These are phyloP conservation scores for Potentilla sterilis DNA, from an alignment of 306 rosid genomes.

Conservation along the genomic window DNA sequence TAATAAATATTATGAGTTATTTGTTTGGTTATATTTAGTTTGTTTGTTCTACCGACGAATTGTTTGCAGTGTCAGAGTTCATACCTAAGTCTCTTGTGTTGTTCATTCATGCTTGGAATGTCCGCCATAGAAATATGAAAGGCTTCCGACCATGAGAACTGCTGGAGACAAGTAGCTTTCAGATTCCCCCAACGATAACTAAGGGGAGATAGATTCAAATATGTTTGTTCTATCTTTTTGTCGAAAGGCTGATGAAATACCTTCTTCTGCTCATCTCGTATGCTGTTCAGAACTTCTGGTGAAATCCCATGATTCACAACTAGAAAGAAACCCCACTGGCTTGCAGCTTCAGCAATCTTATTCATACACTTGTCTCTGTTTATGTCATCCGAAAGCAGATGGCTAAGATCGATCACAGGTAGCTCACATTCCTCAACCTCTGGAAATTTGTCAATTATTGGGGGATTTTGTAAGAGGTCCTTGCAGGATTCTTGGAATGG, in stretches of 20 bases:
- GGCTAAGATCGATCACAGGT: constrained; percentile 55
- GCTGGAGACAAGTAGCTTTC: constrained; percentile 39
- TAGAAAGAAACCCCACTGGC: constrained; percentile 70
- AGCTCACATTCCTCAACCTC: constrained; percentile 41
- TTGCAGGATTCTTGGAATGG: constrained; percentile 53
- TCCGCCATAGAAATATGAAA: constrained; percentile 49
- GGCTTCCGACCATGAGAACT: constrained; percentile 77
- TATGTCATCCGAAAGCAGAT: constrained; percentile 14
- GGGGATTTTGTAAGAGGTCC: constrained; percentile 23
- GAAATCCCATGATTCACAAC: constrained; percentile 65
- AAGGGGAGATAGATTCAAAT: constrained; percentile 40
- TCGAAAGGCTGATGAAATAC: constrained; percentile 48
- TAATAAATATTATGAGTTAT: too few species aligned
- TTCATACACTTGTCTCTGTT: constrained; percentile 46
- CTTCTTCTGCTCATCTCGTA: constrained; percentile 42
- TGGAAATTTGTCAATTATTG: neutral
- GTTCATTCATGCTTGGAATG: constrained; percentile 32
- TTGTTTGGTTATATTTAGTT: too few species aligned
- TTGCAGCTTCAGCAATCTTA: constrained; percentile 56
- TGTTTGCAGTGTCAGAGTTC: neutral
- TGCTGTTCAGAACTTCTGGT: constrained; percentile 31
- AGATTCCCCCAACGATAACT: constrained; percentile 72
- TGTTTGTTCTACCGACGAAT: too few species aligned
- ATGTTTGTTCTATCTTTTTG: constrained; percentile 28
- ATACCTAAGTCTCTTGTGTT: constrained; percentile 48